Conservation (phyloP, 352 stramenopile species). For the Phytophthora syringae region DNA sequence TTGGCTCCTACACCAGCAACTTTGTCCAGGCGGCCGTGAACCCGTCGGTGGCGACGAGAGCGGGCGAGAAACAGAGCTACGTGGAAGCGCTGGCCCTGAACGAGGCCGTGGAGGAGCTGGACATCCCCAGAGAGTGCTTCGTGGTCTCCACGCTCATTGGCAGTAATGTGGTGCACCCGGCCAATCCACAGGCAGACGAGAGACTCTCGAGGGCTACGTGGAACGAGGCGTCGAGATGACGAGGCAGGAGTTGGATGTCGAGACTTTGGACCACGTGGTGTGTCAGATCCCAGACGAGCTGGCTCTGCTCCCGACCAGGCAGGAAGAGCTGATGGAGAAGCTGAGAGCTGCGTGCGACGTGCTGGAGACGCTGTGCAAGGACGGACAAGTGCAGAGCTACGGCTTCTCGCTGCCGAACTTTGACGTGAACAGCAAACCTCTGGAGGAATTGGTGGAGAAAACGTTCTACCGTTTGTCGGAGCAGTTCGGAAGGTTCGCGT, state of each 20-base stretch:
- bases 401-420: constrained; percentile 58
- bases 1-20: constrained; percentile 56
- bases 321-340: constrained; percentile 36
- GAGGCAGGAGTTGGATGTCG: constrained; percentile 56
- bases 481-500: constrained; percentile 58
- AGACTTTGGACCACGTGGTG: constrained; percentile 70
- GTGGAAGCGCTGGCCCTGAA: constrained; percentile 73
- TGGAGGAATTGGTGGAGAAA: constrained; percentile 56
- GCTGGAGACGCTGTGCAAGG: constrained; percentile 47
- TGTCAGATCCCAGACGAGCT: constrained; percentile 70
- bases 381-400: constrained; percentile 68
- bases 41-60: constrained; percentile 33
- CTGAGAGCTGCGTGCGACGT: constrained; percentile 40
- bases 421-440: constrained; percentile 19
- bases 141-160: constrained; percentile 67
- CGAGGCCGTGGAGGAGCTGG: constrained; percentile 65
- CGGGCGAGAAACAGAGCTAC: constrained; percentile 64
- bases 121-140: constrained; percentile 66
- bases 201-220: constrained; percentile 50
- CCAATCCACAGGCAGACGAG: constrained; percentile 34
- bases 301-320: constrained; percentile 17
- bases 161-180: constrained; percentile 53
- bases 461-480: constrained; percentile 49
- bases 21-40: constrained; percentile 71
- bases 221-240: constrained; percentile 56